Percentiles rank a stretch among this genome's conserved stretches.
Conservation (phyloP, 2,329 filamentous ascomycete species). For the Clarireedia homoeocarpa region DNA sequence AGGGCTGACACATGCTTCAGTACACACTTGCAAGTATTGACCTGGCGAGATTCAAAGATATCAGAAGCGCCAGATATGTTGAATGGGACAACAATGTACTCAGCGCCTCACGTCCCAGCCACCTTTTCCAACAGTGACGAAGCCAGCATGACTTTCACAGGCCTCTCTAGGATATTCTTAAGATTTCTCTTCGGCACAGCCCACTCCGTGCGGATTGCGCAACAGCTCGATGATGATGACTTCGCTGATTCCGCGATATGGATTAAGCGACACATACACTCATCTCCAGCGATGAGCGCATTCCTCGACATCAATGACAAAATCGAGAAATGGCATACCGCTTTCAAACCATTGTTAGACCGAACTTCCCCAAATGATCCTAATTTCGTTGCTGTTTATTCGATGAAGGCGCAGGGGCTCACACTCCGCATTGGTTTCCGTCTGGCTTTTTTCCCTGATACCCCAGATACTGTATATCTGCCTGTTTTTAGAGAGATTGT, state of each 20-base stretch:
- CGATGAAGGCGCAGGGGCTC: background rate
- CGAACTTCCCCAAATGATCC: background rate
- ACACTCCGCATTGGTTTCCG: background rate
- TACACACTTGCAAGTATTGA: slow-evolving; percentile 1
- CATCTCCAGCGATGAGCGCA: background rate
- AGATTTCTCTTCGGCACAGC: background rate
- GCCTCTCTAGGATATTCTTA: background rate
- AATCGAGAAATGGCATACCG: slow-evolving; percentile 1
- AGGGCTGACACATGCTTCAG: background rate
- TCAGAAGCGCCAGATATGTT: slow-evolving; percentile 1
- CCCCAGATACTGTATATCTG: background rate
- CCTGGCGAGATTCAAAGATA: background rate
- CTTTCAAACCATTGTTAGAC: background rate
- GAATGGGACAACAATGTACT: slow-evolving; percentile 1
- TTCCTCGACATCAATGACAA: background rate
- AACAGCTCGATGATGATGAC: background rate
- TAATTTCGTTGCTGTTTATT: background rate
- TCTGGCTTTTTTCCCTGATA: background rate
- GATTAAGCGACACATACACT: background rate
- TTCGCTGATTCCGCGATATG: background rate
- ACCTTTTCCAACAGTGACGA: background rate
- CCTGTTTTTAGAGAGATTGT: background rate
- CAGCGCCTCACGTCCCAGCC: background rate
- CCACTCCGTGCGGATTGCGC: background rate
- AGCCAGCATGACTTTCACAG: background rate